These are phyloP conservation scores for Colletotrichum costaricense DNA, from an alignment of 2,329 filamentous ascomycete genomes.

Conservation along the genomic window DNA sequence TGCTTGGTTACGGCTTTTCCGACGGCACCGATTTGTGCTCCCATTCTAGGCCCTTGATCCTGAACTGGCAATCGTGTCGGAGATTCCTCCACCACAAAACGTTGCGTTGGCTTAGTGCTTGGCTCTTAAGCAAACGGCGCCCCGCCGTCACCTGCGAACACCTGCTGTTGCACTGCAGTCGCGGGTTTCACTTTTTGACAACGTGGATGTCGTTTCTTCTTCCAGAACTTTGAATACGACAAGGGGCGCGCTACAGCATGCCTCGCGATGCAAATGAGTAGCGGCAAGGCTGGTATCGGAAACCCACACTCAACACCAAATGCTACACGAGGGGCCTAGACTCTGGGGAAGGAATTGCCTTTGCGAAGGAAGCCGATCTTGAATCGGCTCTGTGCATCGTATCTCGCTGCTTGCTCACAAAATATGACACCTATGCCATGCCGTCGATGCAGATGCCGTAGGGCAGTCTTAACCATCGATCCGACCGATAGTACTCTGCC, in stretches of 20 bases:
- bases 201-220: slow-evolving; percentile 2
- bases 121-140: slow-evolving; percentile 4
- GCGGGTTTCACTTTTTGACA: slow-evolving; percentile 20
- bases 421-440: background rate
- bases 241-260: background rate
- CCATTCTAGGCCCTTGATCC: slow-evolving; percentile 11
- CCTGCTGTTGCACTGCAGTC: slow-evolving; percentile 14
- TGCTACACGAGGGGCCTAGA: background rate
- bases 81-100: background rate
- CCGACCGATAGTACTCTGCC: background rate
- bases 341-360: background rate
- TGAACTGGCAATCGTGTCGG: background rate
- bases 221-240: background rate
- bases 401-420: background rate
- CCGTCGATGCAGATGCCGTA: slow-evolving; percentile 1
- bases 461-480: slow-evolving; percentile 11
- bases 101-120: slow-evolving; percentile 2
- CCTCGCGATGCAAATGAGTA: background rate
- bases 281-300: slow-evolving; percentile 5
- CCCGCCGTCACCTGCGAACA: slow-evolving; percentile 12
- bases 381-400: background rate
- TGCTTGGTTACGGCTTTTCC: background rate
- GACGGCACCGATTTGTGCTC: background rate
- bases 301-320: background rate
- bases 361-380: background rate